Base-by-base conservation (phyloP, 2,329 filamentous ascomycete genomes). In the Botrytis galanthina region DNA sequence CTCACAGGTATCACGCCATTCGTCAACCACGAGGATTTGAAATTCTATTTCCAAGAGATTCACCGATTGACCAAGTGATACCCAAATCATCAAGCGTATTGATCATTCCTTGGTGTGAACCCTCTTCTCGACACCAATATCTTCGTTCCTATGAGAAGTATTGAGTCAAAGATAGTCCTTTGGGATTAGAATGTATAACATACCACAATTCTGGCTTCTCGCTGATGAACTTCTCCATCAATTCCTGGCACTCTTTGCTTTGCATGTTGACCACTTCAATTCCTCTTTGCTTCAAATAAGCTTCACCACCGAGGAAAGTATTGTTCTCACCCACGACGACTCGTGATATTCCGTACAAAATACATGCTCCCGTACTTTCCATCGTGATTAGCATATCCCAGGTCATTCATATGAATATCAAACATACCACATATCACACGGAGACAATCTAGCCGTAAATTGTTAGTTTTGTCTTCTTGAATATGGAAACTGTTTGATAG, bases 41-140 rank as follows among this genome's bases (percentile, higher is more conserved):
- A 90, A 82, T 97, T 97, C 84, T 99, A 93, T 85, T 95, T 99
- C 77, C 87, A 97, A 80, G 96, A 99, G 83, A 90, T 98, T 73
- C 94, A 97, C 82, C 88, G 93, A 66, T 83, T 91, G 74, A 89
- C 88, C 59, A 46, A 63, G 62, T 51, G 71, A 72, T 42, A 39
- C 1, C 39, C n/a, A n/a, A 62, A 39, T 32, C 22, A 18, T 10
- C 8, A 16, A 42, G 32, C 18, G 32, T 61, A 61, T 57, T 29
- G 51, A 29, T 73, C 22, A 68, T 74, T 83, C 81, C 74, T 84
- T 84, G n/a, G 81, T 81, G 73, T 82, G 80, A 9, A 83, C 82
- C 69, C 82, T 81, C 77, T 82, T 75, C 80, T 85, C 86, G 74
- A 86, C 85, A 42, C 86, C 85, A 76, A 89, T 89, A 79, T 89